phyloP scores from a whole-genome alignment of 1,284 basidiomycete species.

The Exsudoporus floridanus region DNA sequence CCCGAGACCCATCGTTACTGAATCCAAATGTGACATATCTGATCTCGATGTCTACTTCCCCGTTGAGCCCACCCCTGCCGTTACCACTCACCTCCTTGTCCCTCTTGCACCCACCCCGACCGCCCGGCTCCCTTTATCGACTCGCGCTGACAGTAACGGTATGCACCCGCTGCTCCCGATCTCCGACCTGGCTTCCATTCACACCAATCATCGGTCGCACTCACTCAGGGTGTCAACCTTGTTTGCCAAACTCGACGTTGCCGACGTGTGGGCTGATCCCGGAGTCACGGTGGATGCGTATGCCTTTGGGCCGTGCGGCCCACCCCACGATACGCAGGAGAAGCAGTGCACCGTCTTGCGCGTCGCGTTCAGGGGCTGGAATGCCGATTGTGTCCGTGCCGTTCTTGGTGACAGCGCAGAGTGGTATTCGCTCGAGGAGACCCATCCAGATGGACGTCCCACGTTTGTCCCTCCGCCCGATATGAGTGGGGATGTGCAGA shows the following conservation, averaged over 20 bases:
- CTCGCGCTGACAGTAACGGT: slow-evolving; percentile 23
- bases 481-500: background rate
- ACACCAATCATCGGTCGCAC: slow-evolving; percentile 54
- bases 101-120: slow-evolving; percentile 73
- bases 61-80: slow-evolving; percentile 38
- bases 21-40: slow-evolving; percentile 23
- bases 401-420: slow-evolving; percentile 68
- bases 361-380: slow-evolving; percentile 71
- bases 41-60: slow-evolving; percentile 67
- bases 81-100: slow-evolving; percentile 66
- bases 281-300: slow-evolving; percentile 60
- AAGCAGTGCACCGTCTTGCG: slow-evolving; percentile 59
- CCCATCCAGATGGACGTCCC: slow-evolving; percentile 19
- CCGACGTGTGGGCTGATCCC: slow-evolving; percentile 59
- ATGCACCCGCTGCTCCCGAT: slow-evolving; percentile 53
- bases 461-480: background rate
- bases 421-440: slow-evolving; percentile 72
- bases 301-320: slow-evolving; percentile 37
- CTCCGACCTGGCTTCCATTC: slow-evolving; percentile 50
- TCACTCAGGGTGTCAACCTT: slow-evolving; percentile 63
- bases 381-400: slow-evolving; percentile 53
- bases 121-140: slow-evolving; percentile 55
- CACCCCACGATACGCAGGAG: slow-evolving; percentile 34
- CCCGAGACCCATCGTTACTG: slow-evolving; percentile 22
- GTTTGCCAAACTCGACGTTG: slow-evolving; percentile 64